Conservation (phyloP, 176 grass and related monocot species). For the Luzula sylvatica region DNA sequence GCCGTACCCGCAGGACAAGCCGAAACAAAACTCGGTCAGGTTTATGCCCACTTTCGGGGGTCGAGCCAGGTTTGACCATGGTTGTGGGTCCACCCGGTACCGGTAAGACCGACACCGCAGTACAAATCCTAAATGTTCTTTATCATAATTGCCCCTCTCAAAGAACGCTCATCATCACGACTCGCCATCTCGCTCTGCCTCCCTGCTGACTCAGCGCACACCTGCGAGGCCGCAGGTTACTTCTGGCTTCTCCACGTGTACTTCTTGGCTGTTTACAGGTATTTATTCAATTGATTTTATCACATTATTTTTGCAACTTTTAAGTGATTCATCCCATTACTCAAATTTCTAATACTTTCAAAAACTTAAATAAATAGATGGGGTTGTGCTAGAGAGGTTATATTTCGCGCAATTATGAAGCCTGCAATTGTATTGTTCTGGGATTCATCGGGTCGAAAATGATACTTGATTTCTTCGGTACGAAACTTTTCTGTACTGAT, state of each 20-base stretch:
- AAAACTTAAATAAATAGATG: too few relatives aligned
- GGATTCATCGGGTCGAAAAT: too few relatives aligned
- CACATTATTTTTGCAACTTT: too few relatives aligned
- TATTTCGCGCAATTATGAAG: too few relatives aligned
- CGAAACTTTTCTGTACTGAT: too few relatives aligned
- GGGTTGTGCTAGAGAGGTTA: too few relatives aligned
- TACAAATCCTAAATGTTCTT: slow-evolving; percentile 97
- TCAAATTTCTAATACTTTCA: too few relatives aligned
- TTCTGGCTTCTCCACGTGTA: slow-evolving; percentile 98
- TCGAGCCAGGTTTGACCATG: slow-evolving; percentile 94
- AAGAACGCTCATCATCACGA: slow-evolving; percentile 94
- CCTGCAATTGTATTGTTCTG: too few relatives aligned
- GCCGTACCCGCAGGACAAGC: slow-evolving; percentile 98
- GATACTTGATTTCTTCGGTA: too few relatives aligned
- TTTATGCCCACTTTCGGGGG: slow-evolving; percentile 92
- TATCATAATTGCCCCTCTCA: slow-evolving; percentile 99
- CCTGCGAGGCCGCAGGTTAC: slow-evolving; percentile 92
- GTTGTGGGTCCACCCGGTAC: slow-evolving; percentile 99
- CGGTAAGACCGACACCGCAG: slow-evolving; percentile 97
- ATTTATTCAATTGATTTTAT: too few relatives aligned
- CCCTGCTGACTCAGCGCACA: slow-evolving; percentile 83
- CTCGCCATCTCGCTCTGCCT: slow-evolving; percentile 69
- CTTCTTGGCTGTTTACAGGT: too few relatives aligned
- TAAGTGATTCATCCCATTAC: too few relatives aligned
- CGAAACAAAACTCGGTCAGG: slow-evolving; percentile 86